A percentile compares a stretch with the other conserved stretches of the same genome.
Conservation (phyloP, 2,329 filamentous ascomycete genomes). For the Bipolaris gigantea region DNA sequence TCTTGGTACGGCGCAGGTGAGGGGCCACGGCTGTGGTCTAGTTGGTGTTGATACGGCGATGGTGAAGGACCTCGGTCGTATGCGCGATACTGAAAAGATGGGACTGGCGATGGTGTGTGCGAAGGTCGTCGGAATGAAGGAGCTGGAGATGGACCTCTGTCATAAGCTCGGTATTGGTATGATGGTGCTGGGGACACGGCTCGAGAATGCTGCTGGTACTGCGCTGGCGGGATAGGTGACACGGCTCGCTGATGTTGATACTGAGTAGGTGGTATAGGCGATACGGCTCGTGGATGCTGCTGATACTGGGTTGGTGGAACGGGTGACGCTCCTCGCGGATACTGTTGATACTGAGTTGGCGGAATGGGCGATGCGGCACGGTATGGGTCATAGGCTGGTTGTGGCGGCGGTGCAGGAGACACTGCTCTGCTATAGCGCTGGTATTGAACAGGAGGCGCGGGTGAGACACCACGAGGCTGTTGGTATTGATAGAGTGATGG, state of each 20-base stretch:
- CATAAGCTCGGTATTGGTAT: slow-evolving; percentile 26
- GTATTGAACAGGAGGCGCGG: slow-evolving; percentile 33
- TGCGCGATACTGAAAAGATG: slow-evolving; percentile 40
- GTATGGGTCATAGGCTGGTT: slow-evolving; percentile 24
- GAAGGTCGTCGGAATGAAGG: slow-evolving; percentile 35
- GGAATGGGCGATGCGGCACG: slow-evolving; percentile 27
- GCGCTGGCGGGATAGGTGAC: slow-evolving; percentile 13
- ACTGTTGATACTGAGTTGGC: slow-evolving; percentile 21
- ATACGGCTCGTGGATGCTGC: slow-evolving; percentile 36
- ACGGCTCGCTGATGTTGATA: slow-evolving; percentile 10
- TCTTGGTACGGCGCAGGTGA: slow-evolving; percentile 4
- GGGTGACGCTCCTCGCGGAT: slow-evolving; percentile 40
- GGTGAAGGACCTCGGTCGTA: slow-evolving; percentile 48
- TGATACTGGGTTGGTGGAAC: slow-evolving; percentile 31
- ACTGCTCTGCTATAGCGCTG: slow-evolving; percentile 27
- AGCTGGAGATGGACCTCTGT: slow-evolving; percentile 35
- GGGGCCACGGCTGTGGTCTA: neutral
- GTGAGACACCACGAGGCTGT: slow-evolving; percentile 26
- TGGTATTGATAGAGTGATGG: slow-evolving; percentile 20
- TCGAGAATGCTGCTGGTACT: slow-evolving; percentile 32
- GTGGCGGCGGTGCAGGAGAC: slow-evolving; percentile 36
- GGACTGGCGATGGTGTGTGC: slow-evolving; percentile 37
- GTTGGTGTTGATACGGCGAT: slow-evolving; percentile 29
- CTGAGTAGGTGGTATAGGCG: slow-evolving; percentile 24
- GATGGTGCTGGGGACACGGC: slow-evolving; percentile 37